Base-by-base conservation (phyloP, 2,329 filamentous ascomycete species). In the Claviceps digitariae region DNA sequence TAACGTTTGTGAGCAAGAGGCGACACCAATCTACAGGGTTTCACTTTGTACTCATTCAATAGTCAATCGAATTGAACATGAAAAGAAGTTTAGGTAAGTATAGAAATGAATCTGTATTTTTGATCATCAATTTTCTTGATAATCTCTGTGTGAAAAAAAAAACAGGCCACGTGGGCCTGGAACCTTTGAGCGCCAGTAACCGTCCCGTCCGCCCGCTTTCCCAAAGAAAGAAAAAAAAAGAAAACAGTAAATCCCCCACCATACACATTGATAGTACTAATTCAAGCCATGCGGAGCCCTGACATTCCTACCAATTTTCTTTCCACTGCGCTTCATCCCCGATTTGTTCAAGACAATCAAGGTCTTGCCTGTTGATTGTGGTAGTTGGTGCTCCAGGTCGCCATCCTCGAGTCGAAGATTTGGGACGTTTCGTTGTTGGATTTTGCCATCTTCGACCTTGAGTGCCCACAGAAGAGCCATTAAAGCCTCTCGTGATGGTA, bases 401-500 rank as follows among this genome's bases (percentile, higher is more conserved):
- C 58, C 57, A 59, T 57, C 63, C 57, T 60, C 58, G 46, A 56
- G 55, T 51, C 61, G 57, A 57, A 61, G 55, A 59, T 50, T 51
- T 54, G 55, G 54, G 49, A 53, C 48, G 27, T 59, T 56, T 57
- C 56, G 60, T 40, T 56, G 58, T 50, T 53, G 57, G 45, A 68
- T 64, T 60, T 64, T 70, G 53, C 63, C 62, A 58, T 72, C 67
- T 60, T 77, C 71, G 43, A 72, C 63, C 52, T 64, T 66, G 7
- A 77, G 60, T 54, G 68, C 66, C 73, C 73, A 78, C 55, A 74
- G 57, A 34, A 78, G 63, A 8, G 75, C 71, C 59, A 78, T 61
- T 56, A 78, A 64, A 44, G 70, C 67, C 61, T 77, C 74, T 59
- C 64, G 70, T 29, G 75, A 74, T 59, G 74, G 74, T 57, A 74